phyloP scores from a whole-genome alignment of 2,329 filamentous ascomycete species.

The Bipolaris cookei region DNA sequence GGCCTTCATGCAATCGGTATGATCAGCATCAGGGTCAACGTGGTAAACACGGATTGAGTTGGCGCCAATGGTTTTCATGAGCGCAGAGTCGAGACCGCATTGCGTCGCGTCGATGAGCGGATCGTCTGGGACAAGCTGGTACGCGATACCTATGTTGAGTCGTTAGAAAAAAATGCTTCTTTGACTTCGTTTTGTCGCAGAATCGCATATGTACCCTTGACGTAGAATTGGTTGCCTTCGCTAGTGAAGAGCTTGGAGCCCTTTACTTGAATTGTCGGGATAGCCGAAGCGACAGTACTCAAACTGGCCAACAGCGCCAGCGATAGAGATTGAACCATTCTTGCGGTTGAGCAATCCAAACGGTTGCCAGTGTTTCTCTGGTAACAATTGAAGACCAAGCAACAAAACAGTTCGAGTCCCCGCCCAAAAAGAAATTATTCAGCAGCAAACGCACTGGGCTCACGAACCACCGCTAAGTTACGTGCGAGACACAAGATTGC shows the following conservation, averaged over 20 bases:
- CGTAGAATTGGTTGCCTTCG: constrained; percentile 80
- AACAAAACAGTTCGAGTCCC: not conserved
- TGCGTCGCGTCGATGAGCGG: constrained; percentile 78
- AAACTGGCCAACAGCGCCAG: constrained; percentile 32
- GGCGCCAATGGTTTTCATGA: constrained; percentile 81
- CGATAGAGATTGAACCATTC: constrained; percentile 17
- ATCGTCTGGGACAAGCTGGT: constrained; percentile 70
- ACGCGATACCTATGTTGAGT: constrained; percentile 69
- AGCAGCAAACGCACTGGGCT: not conserved
- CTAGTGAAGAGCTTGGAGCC: constrained; percentile 87
- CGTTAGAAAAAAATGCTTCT: constrained; percentile 9
- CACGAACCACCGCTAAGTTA: not conserved
- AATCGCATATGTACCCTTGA: constrained; percentile 67
- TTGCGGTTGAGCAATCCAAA: not conserved
- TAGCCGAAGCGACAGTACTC: constrained; percentile 50
- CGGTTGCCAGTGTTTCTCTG: not conserved
- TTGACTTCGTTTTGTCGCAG: not conserved
- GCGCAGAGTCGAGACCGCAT: constrained; percentile 73
- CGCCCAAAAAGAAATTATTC: not conserved
- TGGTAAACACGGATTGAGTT: constrained; percentile 91
- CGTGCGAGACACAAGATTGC: not conserved
- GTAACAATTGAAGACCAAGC: not conserved
- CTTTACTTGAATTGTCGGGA: constrained; percentile 64
- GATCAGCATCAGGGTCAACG: constrained; percentile 73
- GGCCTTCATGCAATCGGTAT: constrained; percentile 79